phyloP scores from a whole-genome alignment of 1,139 yeast genomes.

The Hansenula anomala region DNA sequence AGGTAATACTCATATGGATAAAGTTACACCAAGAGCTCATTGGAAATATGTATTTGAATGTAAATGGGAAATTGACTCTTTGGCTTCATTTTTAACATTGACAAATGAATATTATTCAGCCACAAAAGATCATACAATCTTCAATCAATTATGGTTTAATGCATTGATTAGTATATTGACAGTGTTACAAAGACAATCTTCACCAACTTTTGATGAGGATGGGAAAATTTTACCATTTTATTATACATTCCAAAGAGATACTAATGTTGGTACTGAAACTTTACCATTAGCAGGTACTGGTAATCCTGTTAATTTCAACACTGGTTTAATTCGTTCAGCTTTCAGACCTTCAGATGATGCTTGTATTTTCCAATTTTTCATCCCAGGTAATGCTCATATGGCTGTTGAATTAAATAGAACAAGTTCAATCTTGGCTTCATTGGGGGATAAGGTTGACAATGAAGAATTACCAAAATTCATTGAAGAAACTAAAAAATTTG shows the following conservation, averaged over 20 bases:
- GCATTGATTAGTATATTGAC: conserved; percentile 52
- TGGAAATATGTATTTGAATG: conserved; percentile 80
- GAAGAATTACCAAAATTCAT: conserved; percentile 17
- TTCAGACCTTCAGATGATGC: conserved; percentile 92
- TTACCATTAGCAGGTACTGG: conserved; percentile 75
- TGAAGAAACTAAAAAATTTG: conserved; percentile 30
- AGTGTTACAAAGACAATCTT: conserved; percentile 56
- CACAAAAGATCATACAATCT: conserved; percentile 46
- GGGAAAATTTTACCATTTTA: conserved; percentile 49
- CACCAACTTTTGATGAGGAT: conserved; percentile 56
- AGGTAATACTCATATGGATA: conserved; percentile 56
- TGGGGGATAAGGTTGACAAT: conserved; percentile 4
- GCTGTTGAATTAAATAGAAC: conserved; percentile 44
- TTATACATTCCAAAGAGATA: conserved; percentile 69
- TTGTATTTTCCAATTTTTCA: conserved; percentile 69
- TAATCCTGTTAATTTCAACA: conserved; percentile 69
- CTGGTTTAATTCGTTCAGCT: conserved; percentile 78
- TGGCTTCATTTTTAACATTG: conserved; percentile 76
- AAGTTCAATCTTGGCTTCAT: conserved; percentile 14
- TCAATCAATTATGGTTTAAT: conserved; percentile 49
- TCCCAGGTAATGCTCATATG: conserved; percentile 84
- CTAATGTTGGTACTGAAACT: conserved; percentile 78
- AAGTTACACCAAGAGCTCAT: conserved; percentile 64
- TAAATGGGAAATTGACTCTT: conserved; percentile 82
- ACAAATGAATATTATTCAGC: conserved; percentile 64